Conservation (phyloP, 2,329 filamentous ascomycete genomes). For the Dactylonectria estremocensis region DNA sequence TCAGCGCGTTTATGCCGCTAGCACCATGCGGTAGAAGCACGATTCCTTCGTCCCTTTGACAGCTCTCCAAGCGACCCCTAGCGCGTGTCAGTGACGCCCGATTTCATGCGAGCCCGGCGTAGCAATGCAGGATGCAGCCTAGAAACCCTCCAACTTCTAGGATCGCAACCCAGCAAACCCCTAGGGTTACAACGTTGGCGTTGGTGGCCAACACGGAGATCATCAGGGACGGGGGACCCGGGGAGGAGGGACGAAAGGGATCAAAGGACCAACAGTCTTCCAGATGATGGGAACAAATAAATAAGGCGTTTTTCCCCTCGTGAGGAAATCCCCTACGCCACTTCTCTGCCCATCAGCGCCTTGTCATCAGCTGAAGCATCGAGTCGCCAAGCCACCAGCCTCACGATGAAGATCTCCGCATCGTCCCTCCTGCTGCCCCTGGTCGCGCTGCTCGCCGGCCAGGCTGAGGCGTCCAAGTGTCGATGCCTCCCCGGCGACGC, state of each 20-base stretch:
- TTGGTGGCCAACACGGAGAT: slow-evolving; percentile 1
- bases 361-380: slow-evolving; percentile 1
- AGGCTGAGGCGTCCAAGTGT: slow-evolving; percentile 50
- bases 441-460: slow-evolving; percentile 23
- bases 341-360: slow-evolving; percentile 8
- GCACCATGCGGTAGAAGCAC: not conserved
- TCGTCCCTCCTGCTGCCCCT: slow-evolving; percentile 34
- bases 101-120: slow-evolving; percentile 15
- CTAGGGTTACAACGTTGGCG: not conserved
- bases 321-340: not conserved
- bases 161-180: no score
- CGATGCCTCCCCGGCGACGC: slow-evolving; percentile 65
- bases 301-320: not conserved
- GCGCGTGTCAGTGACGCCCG: slow-evolving; percentile 13
- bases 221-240: not conserved
- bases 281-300: not conserved
- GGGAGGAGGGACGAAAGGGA: not conserved
- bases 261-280: not conserved
- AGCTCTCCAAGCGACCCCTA: slow-evolving; percentile 7
- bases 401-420: slow-evolving; percentile 37
- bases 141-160: no score
- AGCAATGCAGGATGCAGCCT: not conserved
- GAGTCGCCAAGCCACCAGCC: not conserved
- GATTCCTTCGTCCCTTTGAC: not conserved
- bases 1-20: slow-evolving; percentile 16